These are phyloP conservation scores for Diaporthe australafricana DNA, from an alignment of 2,329 filamentous ascomycete species.

Conservation along the genomic window DNA sequence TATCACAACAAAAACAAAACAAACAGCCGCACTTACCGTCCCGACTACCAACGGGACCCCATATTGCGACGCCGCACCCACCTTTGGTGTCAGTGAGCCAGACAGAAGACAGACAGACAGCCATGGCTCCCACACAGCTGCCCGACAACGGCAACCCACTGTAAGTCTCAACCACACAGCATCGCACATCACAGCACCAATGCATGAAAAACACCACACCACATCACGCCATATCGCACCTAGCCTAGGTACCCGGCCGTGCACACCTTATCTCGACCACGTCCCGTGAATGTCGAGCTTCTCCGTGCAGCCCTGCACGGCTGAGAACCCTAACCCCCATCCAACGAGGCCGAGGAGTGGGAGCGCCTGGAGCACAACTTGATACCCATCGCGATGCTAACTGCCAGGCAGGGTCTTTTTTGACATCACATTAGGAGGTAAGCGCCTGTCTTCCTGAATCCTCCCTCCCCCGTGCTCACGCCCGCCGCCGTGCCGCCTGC, in stretches of 20 bases:
- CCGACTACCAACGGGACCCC: not conserved
- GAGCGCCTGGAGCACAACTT: not conserved
- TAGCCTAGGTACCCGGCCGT: not conserved
- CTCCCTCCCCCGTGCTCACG: not conserved
- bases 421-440: conserved; percentile 76
- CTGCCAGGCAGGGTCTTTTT: conserved; percentile 48
- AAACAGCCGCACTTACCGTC: not conserved
- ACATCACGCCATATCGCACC: not conserved
- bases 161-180: conserved; percentile 55
- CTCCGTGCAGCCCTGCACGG: not conserved
- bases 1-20: not conserved
- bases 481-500: not conserved
- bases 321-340: conserved; percentile 33
- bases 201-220: not conserved
- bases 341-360: too few relatives aligned
- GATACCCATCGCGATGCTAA: conserved; percentile 43
- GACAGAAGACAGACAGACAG: not conserved
- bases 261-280: not conserved
- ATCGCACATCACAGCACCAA: not conserved
- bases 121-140: conserved; percentile 37
- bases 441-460: conserved; percentile 42
- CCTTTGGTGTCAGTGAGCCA: not conserved
- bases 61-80: not conserved
- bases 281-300: not conserved
- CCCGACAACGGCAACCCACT: conserved; percentile 36